These are phyloP conservation scores for Brassica hybrid DNA, from an alignment of 441 rosid species.

Conservation along the genomic window DNA sequence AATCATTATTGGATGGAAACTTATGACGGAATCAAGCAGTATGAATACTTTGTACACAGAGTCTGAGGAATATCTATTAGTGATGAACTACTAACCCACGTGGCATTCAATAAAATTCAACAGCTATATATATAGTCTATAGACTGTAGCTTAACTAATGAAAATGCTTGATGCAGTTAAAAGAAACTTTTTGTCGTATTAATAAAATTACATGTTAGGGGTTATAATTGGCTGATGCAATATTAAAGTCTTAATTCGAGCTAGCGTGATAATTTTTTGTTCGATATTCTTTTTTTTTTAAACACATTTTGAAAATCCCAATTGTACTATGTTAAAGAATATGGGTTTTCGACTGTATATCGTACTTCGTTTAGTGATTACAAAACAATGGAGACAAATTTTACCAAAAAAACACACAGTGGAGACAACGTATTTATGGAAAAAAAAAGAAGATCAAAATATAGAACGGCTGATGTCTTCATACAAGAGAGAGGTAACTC, in stretches of 20 bases:
- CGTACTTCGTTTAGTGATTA: background rate
- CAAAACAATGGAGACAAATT: no score
- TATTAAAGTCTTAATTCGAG: background rate
- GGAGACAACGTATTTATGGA: background rate
- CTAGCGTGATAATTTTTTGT: slow-evolving; percentile 9
- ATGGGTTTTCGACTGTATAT: background rate
- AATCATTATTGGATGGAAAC: background rate
- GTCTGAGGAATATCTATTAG: background rate
- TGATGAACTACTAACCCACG: background rate
- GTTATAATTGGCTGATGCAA: slow-evolving; percentile 29
- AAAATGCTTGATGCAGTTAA: background rate
- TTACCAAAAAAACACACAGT: background rate
- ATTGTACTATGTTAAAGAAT: background rate
- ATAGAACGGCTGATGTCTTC: background rate
- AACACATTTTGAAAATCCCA: no score
- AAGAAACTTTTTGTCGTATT: background rate
- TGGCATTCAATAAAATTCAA: background rate
- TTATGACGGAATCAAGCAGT: background rate
- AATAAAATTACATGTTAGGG: slow-evolving; percentile 1
- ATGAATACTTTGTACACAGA: background rate
- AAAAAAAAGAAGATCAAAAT: background rate
- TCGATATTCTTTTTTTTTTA: background rate
- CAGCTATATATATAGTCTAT: background rate
- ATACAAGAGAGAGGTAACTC: slow-evolving; percentile 1
- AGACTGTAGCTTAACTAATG: background rate